Conservation (phyloP, 73 alveolate genomes). For the Breviolum minutum region DNA sequence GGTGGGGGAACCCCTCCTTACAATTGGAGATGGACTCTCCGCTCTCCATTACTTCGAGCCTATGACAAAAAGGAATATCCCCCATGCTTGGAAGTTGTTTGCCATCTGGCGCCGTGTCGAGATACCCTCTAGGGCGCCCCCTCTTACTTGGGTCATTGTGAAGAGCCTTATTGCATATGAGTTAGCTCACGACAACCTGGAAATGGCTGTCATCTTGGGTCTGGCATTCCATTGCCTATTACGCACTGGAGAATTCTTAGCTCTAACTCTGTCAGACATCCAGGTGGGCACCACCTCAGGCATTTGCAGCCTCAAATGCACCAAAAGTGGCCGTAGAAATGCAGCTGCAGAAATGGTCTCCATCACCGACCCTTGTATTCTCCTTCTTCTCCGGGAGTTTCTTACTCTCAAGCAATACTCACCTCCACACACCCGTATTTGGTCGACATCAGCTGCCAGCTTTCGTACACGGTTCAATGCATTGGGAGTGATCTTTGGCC, state of each 20-base stretch:
- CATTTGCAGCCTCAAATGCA: background rate
- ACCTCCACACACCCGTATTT: too few relatives aligned
- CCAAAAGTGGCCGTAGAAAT: background rate
- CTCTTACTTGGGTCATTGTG: background rate
- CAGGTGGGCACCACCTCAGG: background rate
- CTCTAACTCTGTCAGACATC: background rate
- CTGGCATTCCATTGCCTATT: background rate
- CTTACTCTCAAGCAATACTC: too few relatives aligned
- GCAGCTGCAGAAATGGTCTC: background rate
- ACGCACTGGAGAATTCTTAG: background rate
- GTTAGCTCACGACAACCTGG: background rate
- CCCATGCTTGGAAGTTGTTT: background rate
- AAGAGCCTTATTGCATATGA: background rate
- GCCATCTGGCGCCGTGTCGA: background rate
- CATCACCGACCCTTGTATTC: background rate
- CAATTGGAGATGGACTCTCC: background rate
- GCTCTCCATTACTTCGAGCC: background rate
- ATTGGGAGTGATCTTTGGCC: background rate
- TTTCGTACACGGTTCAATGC: background rate
- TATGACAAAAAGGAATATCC: background rate
- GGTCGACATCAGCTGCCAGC: background rate
- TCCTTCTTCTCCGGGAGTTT: background rate
- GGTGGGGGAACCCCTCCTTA: background rate
- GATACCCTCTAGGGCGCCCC: background rate
- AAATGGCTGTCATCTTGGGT: background rate